phyloP scores from a whole-genome alignment of 768 basidiomycete species.

The Boletales sp. region DNA sequence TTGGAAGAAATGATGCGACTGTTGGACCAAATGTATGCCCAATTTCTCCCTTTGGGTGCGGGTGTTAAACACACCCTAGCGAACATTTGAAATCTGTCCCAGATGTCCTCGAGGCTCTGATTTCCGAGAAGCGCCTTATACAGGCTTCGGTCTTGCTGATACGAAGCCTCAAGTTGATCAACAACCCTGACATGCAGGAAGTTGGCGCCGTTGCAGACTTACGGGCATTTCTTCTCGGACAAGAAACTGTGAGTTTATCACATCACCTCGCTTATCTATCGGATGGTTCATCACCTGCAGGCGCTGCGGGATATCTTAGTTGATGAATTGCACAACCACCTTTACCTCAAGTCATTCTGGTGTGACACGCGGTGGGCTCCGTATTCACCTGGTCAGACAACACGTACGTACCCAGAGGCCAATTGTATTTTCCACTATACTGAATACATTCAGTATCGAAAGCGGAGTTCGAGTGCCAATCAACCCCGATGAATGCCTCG shows the following conservation, averaged over 20 bases:
- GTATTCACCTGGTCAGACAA: constrained; percentile 75
- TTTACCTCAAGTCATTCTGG: constrained; percentile 98
- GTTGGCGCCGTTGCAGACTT: constrained; percentile 93
- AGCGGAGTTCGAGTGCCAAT: constrained; percentile 61
- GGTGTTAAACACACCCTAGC: constrained; percentile 39
- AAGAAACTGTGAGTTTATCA: constrained; percentile 69
- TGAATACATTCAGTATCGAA: constrained; percentile 49
- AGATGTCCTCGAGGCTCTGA: constrained; percentile 87
- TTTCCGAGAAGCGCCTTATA: constrained; percentile 90
- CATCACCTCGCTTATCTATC: not conserved
- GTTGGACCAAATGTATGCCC: constrained; percentile 86
- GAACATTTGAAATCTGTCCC: constrained; percentile 90
- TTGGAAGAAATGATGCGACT: constrained; percentile 93
- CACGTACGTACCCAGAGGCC: constrained; percentile 47
- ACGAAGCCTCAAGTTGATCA: constrained; percentile 84
- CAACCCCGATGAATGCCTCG: constrained; percentile 17
- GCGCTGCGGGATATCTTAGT: constrained; percentile 88
- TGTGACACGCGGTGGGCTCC: constrained; percentile 90
- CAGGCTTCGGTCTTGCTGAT: constrained; percentile 87
- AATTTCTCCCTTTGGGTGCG: constrained; percentile 2
- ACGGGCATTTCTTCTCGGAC: constrained; percentile 74
- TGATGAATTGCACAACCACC: constrained; percentile 93
- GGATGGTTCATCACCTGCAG: constrained; percentile 39
- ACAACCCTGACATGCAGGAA: constrained; percentile 88
- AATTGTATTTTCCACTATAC: constrained; percentile 1